phyloP scores from a whole-genome alignment of 1,284 basidiomycete genomes.

The Trichosporon coremiiforme region DNA sequence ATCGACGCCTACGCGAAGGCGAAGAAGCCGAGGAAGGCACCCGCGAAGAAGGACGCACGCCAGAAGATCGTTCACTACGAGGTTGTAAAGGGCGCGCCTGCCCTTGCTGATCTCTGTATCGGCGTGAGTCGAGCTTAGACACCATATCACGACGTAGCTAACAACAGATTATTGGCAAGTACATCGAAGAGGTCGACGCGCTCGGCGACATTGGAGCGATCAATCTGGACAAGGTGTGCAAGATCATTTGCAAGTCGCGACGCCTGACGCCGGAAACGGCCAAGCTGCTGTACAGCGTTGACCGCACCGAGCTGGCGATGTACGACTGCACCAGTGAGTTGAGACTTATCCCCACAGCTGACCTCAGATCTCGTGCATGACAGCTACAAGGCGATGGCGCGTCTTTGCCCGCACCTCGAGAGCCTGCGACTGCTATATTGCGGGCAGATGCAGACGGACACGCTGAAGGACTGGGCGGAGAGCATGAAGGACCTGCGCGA shows the following conservation, averaged over 20 bases:
- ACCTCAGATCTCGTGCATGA: slow-evolving; percentile 67
- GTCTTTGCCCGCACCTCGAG: slow-evolving; percentile 78
- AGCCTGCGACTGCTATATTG: slow-evolving; percentile 80
- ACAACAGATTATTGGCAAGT: slow-evolving; percentile 72
- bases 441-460: slow-evolving; percentile 75
- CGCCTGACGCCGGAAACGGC: slow-evolving; percentile 78
- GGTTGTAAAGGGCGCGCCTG: slow-evolving; percentile 66
- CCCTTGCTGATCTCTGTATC: slow-evolving; percentile 76
- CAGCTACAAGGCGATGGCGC: slow-evolving; percentile 68
- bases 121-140: slow-evolving; percentile 59
- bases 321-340: slow-evolving; percentile 88
- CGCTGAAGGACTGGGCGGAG: slow-evolving; percentile 67
- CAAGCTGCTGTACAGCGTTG: slow-evolving; percentile 76
- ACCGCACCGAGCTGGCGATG: slow-evolving; percentile 70
- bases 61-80: slow-evolving; percentile 67
- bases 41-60: slow-evolving; percentile 48
- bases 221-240: slow-evolving; percentile 79
- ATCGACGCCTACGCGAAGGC: slow-evolving; percentile 68
- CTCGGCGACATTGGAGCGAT: slow-evolving; percentile 80
- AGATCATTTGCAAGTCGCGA: slow-evolving; percentile 82
- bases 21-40: slow-evolving; percentile 68
- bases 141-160: neutral
- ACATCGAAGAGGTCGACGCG: slow-evolving; percentile 88
- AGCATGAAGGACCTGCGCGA: slow-evolving; percentile 68
- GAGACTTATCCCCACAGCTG: neutral